Conservation (phyloP, 495 filamentous ascomycete genomes). For the Aspergillus diversus region DNA sequence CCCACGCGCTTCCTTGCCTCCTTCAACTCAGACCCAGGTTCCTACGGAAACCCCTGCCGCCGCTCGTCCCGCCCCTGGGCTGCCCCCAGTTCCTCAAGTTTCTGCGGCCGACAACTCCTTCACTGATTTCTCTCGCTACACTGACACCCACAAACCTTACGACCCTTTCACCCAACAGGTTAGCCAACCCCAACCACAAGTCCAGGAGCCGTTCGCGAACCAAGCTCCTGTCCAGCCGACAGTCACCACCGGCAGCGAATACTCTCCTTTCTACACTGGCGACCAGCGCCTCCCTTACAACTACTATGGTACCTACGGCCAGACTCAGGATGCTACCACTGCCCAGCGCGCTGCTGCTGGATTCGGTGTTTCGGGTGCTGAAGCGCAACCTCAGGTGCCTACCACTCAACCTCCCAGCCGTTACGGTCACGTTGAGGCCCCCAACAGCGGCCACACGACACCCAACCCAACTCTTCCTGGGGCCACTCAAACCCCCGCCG, state of each 20-base stretch:
- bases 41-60: conserved; percentile 61
- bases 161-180: conserved; percentile 84
- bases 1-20: conserved; percentile 90
- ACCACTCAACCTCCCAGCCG: conserved; percentile 68
- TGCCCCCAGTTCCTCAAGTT: conserved; percentile 67
- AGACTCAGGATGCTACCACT: conserved; percentile 76
- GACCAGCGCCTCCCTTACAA: conserved; percentile 79
- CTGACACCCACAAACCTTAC: conserved; percentile 78
- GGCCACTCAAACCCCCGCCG: conserved; percentile 64
- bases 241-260: conserved; percentile 72
- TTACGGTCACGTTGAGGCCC: conserved; percentile 73
- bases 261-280: conserved; percentile 84
- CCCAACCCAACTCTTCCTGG: conserved; percentile 78
- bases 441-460: conserved; percentile 84
- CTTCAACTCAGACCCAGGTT: conserved; percentile 56
- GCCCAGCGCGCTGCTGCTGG: conserved; percentile 64
- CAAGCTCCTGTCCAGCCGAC: conserved; percentile 56
- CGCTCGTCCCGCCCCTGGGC: conserved; percentile 68
- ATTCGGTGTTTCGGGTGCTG: conserved; percentile 73
- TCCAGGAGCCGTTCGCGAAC: conserved; percentile 59
- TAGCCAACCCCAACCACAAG: conserved; percentile 65
- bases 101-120: conserved; percentile 53
- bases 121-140: conserved; percentile 69
- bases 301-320: conserved; percentile 77
- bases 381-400: conserved; percentile 76